Base-by-base conservation (phyloP, 176 grass and related monocot genomes). In the Neostapfia colusana region DNA sequence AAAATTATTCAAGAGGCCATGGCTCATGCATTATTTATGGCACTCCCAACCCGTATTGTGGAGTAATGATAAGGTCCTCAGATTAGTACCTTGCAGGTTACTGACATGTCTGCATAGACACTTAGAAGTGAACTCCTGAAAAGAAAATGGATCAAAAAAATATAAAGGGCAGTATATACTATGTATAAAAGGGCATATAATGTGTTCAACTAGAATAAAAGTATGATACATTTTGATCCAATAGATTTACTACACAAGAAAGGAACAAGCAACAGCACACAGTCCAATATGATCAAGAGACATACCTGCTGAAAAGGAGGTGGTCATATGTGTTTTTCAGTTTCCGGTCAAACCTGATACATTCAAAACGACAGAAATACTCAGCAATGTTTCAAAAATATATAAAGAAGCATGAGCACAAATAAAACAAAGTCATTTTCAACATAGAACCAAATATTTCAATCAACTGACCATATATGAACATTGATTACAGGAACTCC, bases 401-500 rank as follows among this genome's bases (percentile, higher is more conserved):
- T 35, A 79, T 10, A 10, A 70, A 54, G 39, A 9, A 53, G 51
- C n/a, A 70, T 48, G 79, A 79, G 17, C 13, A 69, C 21, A 79
- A 38, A 84, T 8, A 67, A 6, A 45, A 86, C 38, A 43, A 24
- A 45, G 21, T 67, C 2, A 60, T 84, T 79, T 62, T 45, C 39
- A 78, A 79, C 38, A 42, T 46, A 63, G n/a, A 84, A 79, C 25
- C 28, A 70, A 69, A 79, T 63, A 63, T 63, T 63, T 55, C 10
- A 77, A 81, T 69, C 51, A 74, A 90, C 91, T 38, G 67, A 94
- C 95, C 95, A 98, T 90, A 98, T 98, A 85, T 94, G 95, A 66
- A 98, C 91, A 90, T 98, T 98, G 73, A 98, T 98, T 45, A 98
- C 95, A 81, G 95, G 95, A 84, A 98, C 95, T 85, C 95, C 95